Conservation (phyloP, 1,139 yeast species). For the Debaryomyces nepalensis region DNA sequence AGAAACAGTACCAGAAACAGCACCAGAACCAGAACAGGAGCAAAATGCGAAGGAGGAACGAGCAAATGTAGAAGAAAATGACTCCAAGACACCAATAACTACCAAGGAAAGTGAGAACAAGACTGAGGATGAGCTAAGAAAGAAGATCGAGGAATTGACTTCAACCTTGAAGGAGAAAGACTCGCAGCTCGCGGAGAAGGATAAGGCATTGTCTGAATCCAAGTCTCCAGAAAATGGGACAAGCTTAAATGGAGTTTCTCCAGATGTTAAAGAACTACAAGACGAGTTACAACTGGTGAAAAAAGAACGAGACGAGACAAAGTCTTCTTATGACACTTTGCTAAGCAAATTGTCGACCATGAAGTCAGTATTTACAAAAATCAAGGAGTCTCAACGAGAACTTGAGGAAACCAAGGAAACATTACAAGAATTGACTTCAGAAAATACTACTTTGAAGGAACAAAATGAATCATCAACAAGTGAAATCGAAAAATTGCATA, state of each 20-base stretch:
- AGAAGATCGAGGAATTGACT: slow-evolving; percentile 26
- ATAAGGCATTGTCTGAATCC: slow-evolving; percentile 4
- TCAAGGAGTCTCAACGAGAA: slow-evolving; percentile 78
- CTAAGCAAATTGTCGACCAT: slow-evolving; percentile 77
- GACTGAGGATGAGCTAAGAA: slow-evolving; percentile 12
- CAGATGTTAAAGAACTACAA: slow-evolving; percentile 8
- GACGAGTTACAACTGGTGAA: slow-evolving; percentile 20
- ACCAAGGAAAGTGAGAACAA: not conserved
- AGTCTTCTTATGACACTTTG: slow-evolving; percentile 74
- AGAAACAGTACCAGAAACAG: not conserved
- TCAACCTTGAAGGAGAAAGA: slow-evolving; percentile 22
- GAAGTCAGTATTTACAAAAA: slow-evolving; percentile 74
- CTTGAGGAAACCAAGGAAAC: slow-evolving; percentile 59
- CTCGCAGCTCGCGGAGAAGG: slow-evolving; percentile 14
- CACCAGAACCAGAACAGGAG: slow-evolving; percentile 3
- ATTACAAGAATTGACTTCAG: slow-evolving; percentile 31
- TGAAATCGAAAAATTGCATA: slow-evolving; percentile 18
- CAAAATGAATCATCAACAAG: slow-evolving; percentile 16
- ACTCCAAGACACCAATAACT: not conserved
- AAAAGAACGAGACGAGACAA: slow-evolving; percentile 66
- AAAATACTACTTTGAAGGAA: slow-evolving; percentile 31
- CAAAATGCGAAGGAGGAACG: too few relatives aligned
- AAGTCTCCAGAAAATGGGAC: slow-evolving; percentile 25
- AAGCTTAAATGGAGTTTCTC: slow-evolving; percentile 8
- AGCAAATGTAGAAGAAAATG: too few relatives aligned